Conservation (phyloP, 805 yeast species). For the Lipomyces yamanashiensis region DNA sequence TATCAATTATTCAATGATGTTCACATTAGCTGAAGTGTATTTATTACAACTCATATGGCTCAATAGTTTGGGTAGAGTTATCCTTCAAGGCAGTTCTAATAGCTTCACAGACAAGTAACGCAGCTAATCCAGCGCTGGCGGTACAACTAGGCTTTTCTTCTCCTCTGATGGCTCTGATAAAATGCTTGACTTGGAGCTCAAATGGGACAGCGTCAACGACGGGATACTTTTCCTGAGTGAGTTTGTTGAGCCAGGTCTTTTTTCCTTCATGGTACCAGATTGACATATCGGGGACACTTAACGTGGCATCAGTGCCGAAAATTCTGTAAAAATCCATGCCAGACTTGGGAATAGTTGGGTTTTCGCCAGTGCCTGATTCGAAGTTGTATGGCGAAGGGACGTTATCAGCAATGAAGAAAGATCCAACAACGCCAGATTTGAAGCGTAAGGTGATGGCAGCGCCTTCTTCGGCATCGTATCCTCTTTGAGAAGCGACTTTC, state of each 20-base stretch:
- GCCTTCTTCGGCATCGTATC: background rate
- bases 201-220: background rate
- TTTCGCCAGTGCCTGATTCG: background rate
- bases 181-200: background rate
- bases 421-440: conserved; percentile 4
- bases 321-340: background rate
- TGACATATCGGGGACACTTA: background rate
- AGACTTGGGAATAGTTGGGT: background rate
- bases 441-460: background rate
- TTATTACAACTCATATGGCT: background rate
- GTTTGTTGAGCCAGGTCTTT: background rate
- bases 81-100: background rate
- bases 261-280: background rate
- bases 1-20: background rate
- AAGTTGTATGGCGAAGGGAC: background rate
- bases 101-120: background rate
- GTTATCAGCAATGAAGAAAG: background rate
- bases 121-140: background rate
- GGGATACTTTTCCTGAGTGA: background rate
- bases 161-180: background rate
- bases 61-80: background rate
- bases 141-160: background rate
- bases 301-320: background rate
- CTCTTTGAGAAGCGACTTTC: background rate
- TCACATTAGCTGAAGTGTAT: background rate